Evolutionary conservation across 2,329 filamentous ascomycete genomes (phyloP), one percentile per base, ranked within the genome.

Genomic region (Westerdykella ornata): DNA sequence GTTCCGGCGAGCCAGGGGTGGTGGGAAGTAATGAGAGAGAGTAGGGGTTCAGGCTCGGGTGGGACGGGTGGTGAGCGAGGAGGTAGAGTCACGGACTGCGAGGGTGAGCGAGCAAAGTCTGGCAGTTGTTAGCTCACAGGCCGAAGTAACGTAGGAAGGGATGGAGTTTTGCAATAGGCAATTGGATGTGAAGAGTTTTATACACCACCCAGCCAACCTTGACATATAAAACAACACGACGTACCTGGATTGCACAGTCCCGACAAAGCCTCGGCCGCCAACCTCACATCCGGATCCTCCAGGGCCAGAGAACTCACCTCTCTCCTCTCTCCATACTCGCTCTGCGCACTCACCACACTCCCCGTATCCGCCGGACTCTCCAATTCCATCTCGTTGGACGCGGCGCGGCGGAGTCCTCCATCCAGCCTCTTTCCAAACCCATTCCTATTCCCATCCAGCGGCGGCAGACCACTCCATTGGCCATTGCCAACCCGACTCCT

Each of bases 1-100:
- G 88, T 88, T 19, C 81, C 87, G 8, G 86, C 88, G 13, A 96
- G 77, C 46, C 94, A 73, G 0, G 90, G 90, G 59, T 96, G 88
- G 1, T 86, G 86, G 2, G 87, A 89, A 0, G 88, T 94, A 16
- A 97, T 77, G 1, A 97, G 78, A 4, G 87, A 85, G 3, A 97
- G 72, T 5, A 96, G 74, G 1, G 89, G 92, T 64, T 96, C 88
- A 5, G 80, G 75, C 31, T 83, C 76, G 12, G 72, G 67, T 1
- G 72, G 45, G 13, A 56, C 37, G 3, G 38, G 40, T 15, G 30
- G 30, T 33, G 66, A 45, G 67, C 53, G 68, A 26, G 22, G n/a
- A 3, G 57, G 55, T 36, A 65, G 48, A 13, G 53, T 56, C 14
- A 56, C 32, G 43, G 57, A 63, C 45, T 55, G 57, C 2, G 62